Evolutionary conservation across 345 rosid species (phyloP), one percentile per base, ranked within the genome.

Genomic region (Dipteronia sinensis): DNA sequence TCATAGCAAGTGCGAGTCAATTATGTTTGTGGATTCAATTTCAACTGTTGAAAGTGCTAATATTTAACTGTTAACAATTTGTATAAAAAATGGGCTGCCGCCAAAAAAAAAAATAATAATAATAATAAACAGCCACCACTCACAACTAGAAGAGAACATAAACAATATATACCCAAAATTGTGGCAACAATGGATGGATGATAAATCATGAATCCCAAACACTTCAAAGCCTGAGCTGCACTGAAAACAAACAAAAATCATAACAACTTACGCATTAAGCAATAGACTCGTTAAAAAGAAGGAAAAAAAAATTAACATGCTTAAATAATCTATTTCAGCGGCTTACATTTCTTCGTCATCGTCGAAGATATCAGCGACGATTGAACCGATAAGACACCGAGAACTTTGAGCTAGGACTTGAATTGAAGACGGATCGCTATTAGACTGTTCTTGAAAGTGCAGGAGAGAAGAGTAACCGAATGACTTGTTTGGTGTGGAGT

Each of bases 221-320:
- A 90, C 85, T 88, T 90, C 80, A 90, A 85, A 64, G 90, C 90
- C 88, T 73, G 89, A 19, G 86, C 84, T 56, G 91, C 87, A 19
- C 91, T 90, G 81, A 69, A 76, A 23, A 10, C 34, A 72, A 63
- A 61, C 34, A 72, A 63, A 61, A 69, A 65, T 53, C 16, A 73
- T 63, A 22, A 58, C 53, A 62, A 44, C 29, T 40, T 6, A 59
- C 7, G 7, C 20, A n/a, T 65, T 29, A 25, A 42, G 46, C 23
- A 12, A 75, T 17, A 13, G 7, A n/a, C 4, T 46, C 6, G 12
- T 2, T 0, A 46, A 13, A n/a, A 34, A 4, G 19, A 10, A 34
- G 2, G 1, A 62, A 44, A n/a, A 34, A 66, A 65, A 31, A 1
- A 78, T 25, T 1, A 13, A 19, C 5, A 8, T 3, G 46, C 20